Conservation (phyloP, 352 stramenopile genomes). For the Phytophthora pisi region DNA sequence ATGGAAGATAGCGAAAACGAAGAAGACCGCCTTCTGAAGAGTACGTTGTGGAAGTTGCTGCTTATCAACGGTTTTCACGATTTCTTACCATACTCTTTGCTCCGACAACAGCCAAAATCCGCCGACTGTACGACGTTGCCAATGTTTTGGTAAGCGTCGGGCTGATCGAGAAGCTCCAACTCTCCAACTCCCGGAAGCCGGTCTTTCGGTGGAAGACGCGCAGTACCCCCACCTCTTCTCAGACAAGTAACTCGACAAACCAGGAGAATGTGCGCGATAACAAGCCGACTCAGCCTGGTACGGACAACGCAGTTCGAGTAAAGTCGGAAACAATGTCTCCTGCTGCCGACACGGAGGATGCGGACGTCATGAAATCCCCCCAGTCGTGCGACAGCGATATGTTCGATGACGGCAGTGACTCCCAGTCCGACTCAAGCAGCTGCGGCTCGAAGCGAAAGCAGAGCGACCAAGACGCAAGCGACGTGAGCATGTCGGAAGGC, state of each 20-base stretch:
- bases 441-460: constrained; percentile 55
- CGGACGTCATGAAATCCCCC: constrained; percentile 50
- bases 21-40: constrained; percentile 84
- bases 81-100: not conserved
- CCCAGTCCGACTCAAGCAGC: constrained; percentile 50
- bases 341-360: constrained; percentile 24
- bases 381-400: constrained; percentile 72
- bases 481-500: constrained; percentile 37
- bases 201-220: constrained; percentile 83
- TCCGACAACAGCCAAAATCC: constrained; percentile 88
- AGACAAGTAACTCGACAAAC: not conserved
- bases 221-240: not conserved
- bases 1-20: constrained; percentile 79
- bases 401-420: constrained; percentile 63
- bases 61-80: constrained; percentile 4
- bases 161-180: constrained; percentile 90
- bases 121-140: constrained; percentile 97
- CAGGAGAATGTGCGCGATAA: constrained; percentile 5
- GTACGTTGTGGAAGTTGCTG: constrained; percentile 39
- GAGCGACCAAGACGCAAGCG: constrained; percentile 33
- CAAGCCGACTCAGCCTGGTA: constrained; percentile 5
- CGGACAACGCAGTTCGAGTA: not conserved
- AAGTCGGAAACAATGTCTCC: constrained; percentile 17
- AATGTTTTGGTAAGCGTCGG: constrained; percentile 95
- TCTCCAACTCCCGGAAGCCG: constrained; percentile 83